Percentiles rank a stretch among this genome's conserved stretches.
phyloP scores from a whole-genome alignment of 352 stramenopile genomes.

The Phytophthora meadii region DNA sequence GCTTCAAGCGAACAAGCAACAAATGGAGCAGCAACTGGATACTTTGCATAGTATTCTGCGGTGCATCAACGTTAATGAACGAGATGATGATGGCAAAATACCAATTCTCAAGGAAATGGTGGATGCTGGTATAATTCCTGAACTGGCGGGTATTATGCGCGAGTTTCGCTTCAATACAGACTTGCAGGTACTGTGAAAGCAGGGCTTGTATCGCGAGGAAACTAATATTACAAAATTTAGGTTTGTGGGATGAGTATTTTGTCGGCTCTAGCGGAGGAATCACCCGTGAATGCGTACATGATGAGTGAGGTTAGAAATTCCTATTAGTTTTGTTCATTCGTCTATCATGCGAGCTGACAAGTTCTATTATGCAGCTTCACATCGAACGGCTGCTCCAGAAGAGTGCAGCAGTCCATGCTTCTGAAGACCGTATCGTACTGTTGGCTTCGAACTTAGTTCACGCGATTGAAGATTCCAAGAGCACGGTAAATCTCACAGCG shows the following conservation, averaged over 20 bases:
- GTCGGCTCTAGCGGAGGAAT: slow-evolving; percentile 51
- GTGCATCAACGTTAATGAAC: slow-evolving; percentile 35
- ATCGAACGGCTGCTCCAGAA: slow-evolving; percentile 52
- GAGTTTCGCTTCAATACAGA: slow-evolving; percentile 71
- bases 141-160: slow-evolving; percentile 52
- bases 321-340: not conserved
- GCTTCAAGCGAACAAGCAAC: slow-evolving; percentile 44
- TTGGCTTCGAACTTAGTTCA: slow-evolving; percentile 48
- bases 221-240: no score
- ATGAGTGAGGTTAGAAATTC: slow-evolving; percentile 55
- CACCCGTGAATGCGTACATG: slow-evolving; percentile 60
- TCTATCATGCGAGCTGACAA: not conserved
- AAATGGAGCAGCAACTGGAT: slow-evolving; percentile 47
- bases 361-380: slow-evolving; percentile 14
- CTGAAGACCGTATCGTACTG: slow-evolving; percentile 53
- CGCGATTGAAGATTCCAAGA: slow-evolving; percentile 53
- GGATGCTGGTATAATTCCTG: slow-evolving; percentile 45
- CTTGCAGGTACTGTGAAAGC: slow-evolving; percentile 44
- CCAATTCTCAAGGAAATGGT: slow-evolving; percentile 51
- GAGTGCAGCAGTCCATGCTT: slow-evolving; percentile 47
- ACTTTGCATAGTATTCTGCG: slow-evolving; percentile 47
- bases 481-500: slow-evolving; percentile 38
- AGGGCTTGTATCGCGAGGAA: not conserved
- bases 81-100: slow-evolving; percentile 32
- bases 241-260: slow-evolving; percentile 47